phyloP scores from a whole-genome alignment of 2,329 filamentous ascomycete genomes.

The Sarocladium oryzae region DNA sequence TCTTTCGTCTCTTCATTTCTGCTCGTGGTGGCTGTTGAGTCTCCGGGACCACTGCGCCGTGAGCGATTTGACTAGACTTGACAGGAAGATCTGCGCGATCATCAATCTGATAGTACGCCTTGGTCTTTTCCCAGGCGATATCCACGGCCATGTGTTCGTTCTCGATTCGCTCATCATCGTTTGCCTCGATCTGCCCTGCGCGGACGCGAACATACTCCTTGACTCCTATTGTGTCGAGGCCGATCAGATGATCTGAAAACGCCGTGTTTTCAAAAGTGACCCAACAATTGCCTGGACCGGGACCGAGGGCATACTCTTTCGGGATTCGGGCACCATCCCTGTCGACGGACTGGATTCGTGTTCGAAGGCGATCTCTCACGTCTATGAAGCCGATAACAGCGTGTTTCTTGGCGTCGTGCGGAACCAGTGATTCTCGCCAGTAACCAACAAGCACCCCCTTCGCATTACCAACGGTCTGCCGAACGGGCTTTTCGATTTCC shows the following conservation, averaged over 20 bases:
- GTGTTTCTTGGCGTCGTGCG: conserved; percentile 44
- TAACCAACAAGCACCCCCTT: conserved; percentile 49
- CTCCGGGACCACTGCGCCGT: conserved; percentile 43
- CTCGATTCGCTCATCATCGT: conserved; percentile 29
- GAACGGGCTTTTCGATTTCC: conserved; percentile 18
- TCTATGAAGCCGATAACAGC: conserved; percentile 58
- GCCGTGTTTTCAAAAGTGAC: conserved; percentile 56
- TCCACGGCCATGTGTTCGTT: conserved; percentile 36
- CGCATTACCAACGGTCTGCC: conserved; percentile 23
- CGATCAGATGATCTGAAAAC: conserved; percentile 50
- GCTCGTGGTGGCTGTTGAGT: conserved; percentile 22
- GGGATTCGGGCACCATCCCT: conserved; percentile 41
- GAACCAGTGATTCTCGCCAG: conserved; percentile 53
- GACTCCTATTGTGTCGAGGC: conserved; percentile 48
- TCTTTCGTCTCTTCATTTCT: conserved; percentile 43
- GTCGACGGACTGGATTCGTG: conserved; percentile 46
- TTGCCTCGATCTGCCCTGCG: conserved; percentile 23
- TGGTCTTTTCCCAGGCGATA: conserved; percentile 2
- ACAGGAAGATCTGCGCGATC: conserved; percentile 3
- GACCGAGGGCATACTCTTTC: conserved; percentile 41
- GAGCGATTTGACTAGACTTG: conserved; percentile 37
- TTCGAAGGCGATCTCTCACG: conserved; percentile 52
- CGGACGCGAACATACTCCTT: conserved; percentile 58
- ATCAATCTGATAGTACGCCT: conserved; percentile 2
- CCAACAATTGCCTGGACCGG: conserved; percentile 57